Base-by-base conservation (phyloP, 2,329 filamentous ascomycete species). In the Aspergillus latus region DNA sequence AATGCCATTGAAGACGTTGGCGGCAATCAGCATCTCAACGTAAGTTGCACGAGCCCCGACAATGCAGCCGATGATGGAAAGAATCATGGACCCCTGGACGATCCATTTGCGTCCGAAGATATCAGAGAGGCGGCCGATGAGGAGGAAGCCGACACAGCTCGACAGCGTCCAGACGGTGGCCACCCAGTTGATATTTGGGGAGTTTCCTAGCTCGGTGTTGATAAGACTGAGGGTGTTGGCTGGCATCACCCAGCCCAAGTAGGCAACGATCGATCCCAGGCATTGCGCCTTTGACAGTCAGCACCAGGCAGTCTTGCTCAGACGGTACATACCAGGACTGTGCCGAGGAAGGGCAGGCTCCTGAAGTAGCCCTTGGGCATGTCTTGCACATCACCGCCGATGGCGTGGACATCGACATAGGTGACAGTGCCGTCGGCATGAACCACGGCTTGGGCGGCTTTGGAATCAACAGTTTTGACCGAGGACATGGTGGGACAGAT, bases 21-120 rank as follows among this genome's bases (percentile, higher is more conserved):
- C 73, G 0, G 63, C 71, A 54, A 78, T 75, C 36, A 78, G 58
- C 11, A 68, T 68, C 43, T 67, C 66, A 55, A 78, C 66, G 37
- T 8, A 11, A 9, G 9, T 2, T 26, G 42, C 42, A 44, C 11
- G 5, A 6, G 42, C 42, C 9, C 9, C 9, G 11, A 44, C 26
- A 11, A 29, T 29, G 26, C 21, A 28, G 3, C 42, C 42, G 13
- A 44, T 44, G 26, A 44, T 11, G 10, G 21, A n/a, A 28, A 44
- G 16, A 1, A 26, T 8, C 13, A 9, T 9, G 11, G 8, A 9
- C 3, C 3, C 57, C 36, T 73, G 66, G 4, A 73, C 60, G 44
- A 71, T 67, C 49, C 64, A 73, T 52, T 72, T 61, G 8, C 73
- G 63, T n/a, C 73, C 72, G 45, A 75, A 73, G 13, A 75, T 67